Conservation (phyloP, 2,329 filamentous ascomycete genomes). For the Cladosporium oxysporum region DNA sequence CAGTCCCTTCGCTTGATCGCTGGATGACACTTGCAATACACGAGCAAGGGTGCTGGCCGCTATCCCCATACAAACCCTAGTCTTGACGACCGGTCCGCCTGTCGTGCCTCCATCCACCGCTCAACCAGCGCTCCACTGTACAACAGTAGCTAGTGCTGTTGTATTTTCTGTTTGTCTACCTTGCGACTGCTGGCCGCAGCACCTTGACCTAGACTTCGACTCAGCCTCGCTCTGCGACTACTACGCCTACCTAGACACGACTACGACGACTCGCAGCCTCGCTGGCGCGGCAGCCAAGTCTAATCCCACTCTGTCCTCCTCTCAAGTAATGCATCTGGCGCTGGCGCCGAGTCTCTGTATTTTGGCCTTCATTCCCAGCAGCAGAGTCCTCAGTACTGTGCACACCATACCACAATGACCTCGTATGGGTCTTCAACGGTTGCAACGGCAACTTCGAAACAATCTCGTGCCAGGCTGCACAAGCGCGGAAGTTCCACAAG, state of each 20-base stretch:
- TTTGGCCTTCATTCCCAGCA: neutral
- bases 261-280: neutral
- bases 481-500: constrained; percentile 35
- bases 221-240: constrained; percentile 14
- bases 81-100: constrained; percentile 11
- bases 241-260: neutral
- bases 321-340: constrained; percentile 15
- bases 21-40: neutral
- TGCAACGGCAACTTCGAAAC: constrained; percentile 4
- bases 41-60: constrained; percentile 9
- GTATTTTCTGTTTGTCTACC: neutral
- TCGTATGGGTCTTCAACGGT: constrained; percentile 13
- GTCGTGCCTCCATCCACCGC: neutral
- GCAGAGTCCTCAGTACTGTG: neutral
- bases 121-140: constrained; percentile 1
- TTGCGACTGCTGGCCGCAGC: constrained; percentile 3
- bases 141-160: neutral
- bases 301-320: neutral
- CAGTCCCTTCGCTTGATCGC: neutral
- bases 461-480: constrained; percentile 31
- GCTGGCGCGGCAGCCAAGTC: constrained; percentile 15
- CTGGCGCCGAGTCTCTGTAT: constrained; percentile 12
- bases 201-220: constrained; percentile 7
- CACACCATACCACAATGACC: constrained; percentile 7
- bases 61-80: constrained; percentile 12